Evolutionary conservation across 164 flowering plant genomes (phyloP), one percentile per base, ranked within the genome.

Genomic region (Dillenia turbinata): DNA sequence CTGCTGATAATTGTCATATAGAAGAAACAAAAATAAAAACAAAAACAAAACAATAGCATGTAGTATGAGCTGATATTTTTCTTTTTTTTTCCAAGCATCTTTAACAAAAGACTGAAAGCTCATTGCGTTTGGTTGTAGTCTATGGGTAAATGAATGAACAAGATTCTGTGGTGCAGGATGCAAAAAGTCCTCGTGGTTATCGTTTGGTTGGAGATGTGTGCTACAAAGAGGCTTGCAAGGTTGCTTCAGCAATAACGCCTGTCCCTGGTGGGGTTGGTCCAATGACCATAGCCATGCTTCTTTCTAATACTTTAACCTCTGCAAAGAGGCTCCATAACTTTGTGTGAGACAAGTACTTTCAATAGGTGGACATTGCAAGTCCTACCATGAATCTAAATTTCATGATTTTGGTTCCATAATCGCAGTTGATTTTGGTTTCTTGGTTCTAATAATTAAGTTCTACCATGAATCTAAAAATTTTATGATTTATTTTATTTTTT

Each of bases 191-290:
- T 15, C 78, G 92, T 45, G 99, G 99, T 22, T 88, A 88, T 58
- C 71, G 85, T 17, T 75, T 94, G 68, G 99, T 94, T 47, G 99
- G 99, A 63, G 99, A 94, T 73, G 90, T 91, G 22, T 89, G 96
- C 62, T 94, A 81, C 43, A 90, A 91, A 59, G 98, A 94, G 71
- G 98, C 84, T 1, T 62, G 80, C 69, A 77, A 85, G 63, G 62
- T 91, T 57, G 98, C 97, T 68, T 86, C 97, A 56, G 97, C 97
- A n/a, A 67, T 94, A 45, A 94, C 96, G 56, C 98, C 98, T 13
- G 97, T 94, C 64, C 97, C 98, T 12, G 97, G 98, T 1, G 98
- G 98, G 54, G 96, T 93, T 46, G 97, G 98, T 59, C 98, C 98
- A 14, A 90, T 93, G 98, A 93, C 97, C 2, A 87, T 94, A 59